Percentiles rank a stretch among this genome's conserved stretches.
Conservation (phyloP, 2,329 filamentous ascomycete species). For the Colletotrichum navitas region DNA sequence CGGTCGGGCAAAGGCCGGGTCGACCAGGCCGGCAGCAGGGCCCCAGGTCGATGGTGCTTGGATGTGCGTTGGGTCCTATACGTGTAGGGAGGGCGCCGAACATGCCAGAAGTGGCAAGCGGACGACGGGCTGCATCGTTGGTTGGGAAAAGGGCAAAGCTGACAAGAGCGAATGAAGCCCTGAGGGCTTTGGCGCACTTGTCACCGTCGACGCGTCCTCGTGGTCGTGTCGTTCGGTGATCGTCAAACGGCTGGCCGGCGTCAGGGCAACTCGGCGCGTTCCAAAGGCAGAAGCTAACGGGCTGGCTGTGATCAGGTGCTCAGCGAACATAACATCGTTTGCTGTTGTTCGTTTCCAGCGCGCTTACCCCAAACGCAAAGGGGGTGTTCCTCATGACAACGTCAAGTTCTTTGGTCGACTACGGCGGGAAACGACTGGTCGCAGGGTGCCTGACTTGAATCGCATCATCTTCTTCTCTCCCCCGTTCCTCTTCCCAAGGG, state of each 20-base stretch:
- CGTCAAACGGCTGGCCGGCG: slow-evolving; percentile 34
- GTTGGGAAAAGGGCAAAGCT: slow-evolving; percentile 28
- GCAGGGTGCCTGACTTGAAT: slow-evolving; percentile 17
- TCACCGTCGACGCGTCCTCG: background rate
- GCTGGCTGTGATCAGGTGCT: slow-evolving; percentile 25
- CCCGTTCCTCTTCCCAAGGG: background rate
- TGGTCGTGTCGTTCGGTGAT: slow-evolving; percentile 19
- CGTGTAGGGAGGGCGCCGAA: too few species aligned
- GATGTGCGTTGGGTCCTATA: slow-evolving; percentile 20
- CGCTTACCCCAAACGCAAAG: slow-evolving; percentile 38
- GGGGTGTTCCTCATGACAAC: slow-evolving; percentile 32
- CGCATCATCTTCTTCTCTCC: background rate
- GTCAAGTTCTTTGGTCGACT: slow-evolving; percentile 16
- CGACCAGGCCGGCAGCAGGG: slow-evolving; percentile 14
- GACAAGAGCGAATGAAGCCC: slow-evolving; percentile 1
- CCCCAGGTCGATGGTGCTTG: slow-evolving; percentile 19
- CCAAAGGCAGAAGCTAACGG: slow-evolving; percentile 14
- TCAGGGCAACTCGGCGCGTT: slow-evolving; percentile 21
- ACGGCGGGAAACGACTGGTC: slow-evolving; percentile 39
- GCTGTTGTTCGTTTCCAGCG: slow-evolving; percentile 26
- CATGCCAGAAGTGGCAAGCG: slow-evolving; percentile 36
- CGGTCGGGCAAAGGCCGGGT: slow-evolving; percentile 38
- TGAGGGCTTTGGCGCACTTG: slow-evolving; percentile 29
- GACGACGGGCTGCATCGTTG: slow-evolving; percentile 30
- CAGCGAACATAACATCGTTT: slow-evolving; percentile 11